These are phyloP conservation scores for Exophiala phaeomuriformis DNA, from an alignment of 2,329 filamentous ascomycete genomes.

Conservation along the genomic window DNA sequence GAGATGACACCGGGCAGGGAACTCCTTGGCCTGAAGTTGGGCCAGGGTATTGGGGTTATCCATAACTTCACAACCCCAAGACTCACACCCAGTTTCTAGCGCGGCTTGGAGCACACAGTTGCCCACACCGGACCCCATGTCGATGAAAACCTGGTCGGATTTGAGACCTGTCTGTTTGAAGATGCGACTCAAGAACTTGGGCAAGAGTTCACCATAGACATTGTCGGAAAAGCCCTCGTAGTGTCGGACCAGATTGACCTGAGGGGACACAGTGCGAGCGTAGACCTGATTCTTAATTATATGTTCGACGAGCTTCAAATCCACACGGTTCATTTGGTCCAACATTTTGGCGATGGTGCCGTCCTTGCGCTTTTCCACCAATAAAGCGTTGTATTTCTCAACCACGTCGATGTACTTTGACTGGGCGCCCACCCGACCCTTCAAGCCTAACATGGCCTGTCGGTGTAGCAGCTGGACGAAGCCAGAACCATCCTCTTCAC, in stretches of 20 bases:
- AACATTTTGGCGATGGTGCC: constrained; percentile 68
- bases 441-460: constrained; percentile 59
- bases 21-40: constrained; percentile 71
- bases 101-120: constrained; percentile 94
- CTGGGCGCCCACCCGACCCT: constrained; percentile 32
- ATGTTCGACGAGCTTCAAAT: constrained; percentile 65
- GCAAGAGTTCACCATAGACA: constrained; percentile 86
- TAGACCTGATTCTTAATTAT: constrained; percentile 77
- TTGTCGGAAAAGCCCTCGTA: constrained; percentile 90
- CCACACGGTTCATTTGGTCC: constrained; percentile 59
- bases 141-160: constrained; percentile 81
- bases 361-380: constrained; percentile 58
- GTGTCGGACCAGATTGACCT: constrained; percentile 72
- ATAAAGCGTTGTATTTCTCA: constrained; percentile 65
- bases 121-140: constrained; percentile 89
- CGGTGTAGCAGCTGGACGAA: constrained; percentile 68
- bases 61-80: constrained; percentile 97
- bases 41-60: constrained; percentile 78
- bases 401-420: constrained; percentile 68
- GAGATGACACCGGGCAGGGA: constrained; percentile 72
- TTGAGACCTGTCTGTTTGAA: constrained; percentile 71
- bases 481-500: constrained; percentile 58
- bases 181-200: constrained; percentile 75
- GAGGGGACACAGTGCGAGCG: constrained; percentile 82
- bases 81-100: constrained; percentile 85